phyloP scores from a whole-genome alignment of 257 asterid species.

The Jacaranda copaia region DNA sequence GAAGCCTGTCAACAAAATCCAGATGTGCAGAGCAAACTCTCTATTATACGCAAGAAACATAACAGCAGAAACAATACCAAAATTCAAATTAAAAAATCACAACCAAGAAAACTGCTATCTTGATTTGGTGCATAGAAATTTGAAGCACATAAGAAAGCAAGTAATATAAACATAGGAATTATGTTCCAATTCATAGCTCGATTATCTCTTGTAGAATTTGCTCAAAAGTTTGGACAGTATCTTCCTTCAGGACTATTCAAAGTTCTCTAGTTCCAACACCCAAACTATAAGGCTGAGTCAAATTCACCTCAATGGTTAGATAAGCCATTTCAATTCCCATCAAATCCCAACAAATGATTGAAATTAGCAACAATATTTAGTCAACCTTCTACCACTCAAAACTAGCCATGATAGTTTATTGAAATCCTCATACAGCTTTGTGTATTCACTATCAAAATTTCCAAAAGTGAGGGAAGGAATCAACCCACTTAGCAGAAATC shows the following conservation, averaged over 20 bases:
- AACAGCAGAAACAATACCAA: background rate
- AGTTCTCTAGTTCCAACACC: constrained; percentile 6
- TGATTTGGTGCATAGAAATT: constrained; percentile 1
- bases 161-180: constrained; percentile 1
- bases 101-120: background rate
- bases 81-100: background rate
- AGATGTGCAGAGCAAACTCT: constrained; percentile 14
- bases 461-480: constrained; percentile 1
- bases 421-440: constrained; percentile 12
- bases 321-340: background rate
- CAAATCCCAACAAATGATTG: constrained; percentile 15
- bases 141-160: background rate
- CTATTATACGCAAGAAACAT: background rate
- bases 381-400: constrained; percentile 23
- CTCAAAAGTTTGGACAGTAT: background rate
- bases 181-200: background rate
- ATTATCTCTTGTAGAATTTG: background rate
- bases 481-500: background rate
- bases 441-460: constrained; percentile 9
- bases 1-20: constrained; percentile 13
- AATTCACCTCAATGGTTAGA: background rate
- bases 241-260: background rate
- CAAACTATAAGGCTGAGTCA: constrained; percentile 16
- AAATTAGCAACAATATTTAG: constrained; percentile 14
- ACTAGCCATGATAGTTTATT: constrained; percentile 3